Conservation (phyloP, 2,329 filamentous ascomycete genomes). For the Pyrenophora graminea region DNA sequence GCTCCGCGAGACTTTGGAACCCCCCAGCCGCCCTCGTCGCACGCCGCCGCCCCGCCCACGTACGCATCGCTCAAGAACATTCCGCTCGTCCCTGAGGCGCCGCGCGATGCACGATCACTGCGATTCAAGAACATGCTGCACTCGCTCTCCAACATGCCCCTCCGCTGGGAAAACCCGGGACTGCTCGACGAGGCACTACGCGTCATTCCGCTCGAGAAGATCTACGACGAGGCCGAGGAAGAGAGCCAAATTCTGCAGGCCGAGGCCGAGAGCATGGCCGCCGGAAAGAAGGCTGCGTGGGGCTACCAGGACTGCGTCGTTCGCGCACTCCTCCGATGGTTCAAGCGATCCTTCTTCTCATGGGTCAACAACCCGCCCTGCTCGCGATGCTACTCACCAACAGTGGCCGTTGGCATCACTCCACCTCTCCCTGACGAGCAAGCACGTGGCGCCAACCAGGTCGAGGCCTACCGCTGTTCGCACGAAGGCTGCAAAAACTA, state of each 20-base stretch:
- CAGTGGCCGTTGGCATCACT: constrained; percentile 80
- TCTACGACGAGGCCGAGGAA: constrained; percentile 93
- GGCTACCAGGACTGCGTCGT: constrained; percentile 98
- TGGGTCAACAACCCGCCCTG: constrained; percentile 97
- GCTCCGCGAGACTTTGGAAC: constrained; percentile 54
- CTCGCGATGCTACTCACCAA: constrained; percentile 78
- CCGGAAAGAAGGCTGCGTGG: constrained; percentile 82
- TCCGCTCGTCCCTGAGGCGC: constrained; percentile 74
- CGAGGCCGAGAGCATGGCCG: constrained; percentile 83
- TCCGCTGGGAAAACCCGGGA: constrained; percentile 95
- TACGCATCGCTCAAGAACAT: constrained; percentile 67
- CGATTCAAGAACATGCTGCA: constrained; percentile 72
- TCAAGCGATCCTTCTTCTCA: constrained; percentile 90
- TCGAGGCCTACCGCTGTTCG: constrained; percentile 90
- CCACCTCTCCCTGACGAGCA: constrained; percentile 86
- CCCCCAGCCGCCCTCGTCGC: constrained; percentile 43
- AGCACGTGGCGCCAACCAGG: constrained; percentile 81
- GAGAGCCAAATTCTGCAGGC: constrained; percentile 86
- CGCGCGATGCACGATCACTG: constrained; percentile 56
- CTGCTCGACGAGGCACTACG: constrained; percentile 89
- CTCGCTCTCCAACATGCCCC: constrained; percentile 83
- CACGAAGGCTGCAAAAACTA: constrained; percentile 73
- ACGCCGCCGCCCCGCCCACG: constrained; percentile 55
- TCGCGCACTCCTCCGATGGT: constrained; percentile 89
- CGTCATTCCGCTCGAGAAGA: constrained; percentile 82